phyloP scores from a whole-genome alignment of 2,329 filamentous ascomycete genomes.

The Aspergillus spinulosporus region DNA sequence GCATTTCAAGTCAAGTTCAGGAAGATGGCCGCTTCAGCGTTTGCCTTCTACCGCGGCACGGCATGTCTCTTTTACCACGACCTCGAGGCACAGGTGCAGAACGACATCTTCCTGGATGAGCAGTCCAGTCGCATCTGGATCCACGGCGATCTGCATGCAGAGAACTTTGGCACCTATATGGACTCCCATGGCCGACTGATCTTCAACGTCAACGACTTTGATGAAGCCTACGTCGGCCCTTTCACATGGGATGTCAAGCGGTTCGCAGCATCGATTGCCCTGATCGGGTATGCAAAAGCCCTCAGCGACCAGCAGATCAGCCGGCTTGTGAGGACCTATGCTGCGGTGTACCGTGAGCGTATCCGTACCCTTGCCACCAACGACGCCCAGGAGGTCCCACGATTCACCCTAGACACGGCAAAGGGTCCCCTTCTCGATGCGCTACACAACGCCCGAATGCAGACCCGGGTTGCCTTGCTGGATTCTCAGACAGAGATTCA shows the following conservation, averaged over 20 bases:
- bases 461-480: slow-evolving; percentile 18
- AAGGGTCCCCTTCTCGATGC: slow-evolving; percentile 22
- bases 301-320: slow-evolving; percentile 24
- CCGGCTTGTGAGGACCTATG: slow-evolving; percentile 18
- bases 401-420: slow-evolving; percentile 22
- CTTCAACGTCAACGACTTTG: slow-evolving; percentile 26
- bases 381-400: not conserved
- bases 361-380: slow-evolving; percentile 16
- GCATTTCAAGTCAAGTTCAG: slow-evolving; percentile 21
- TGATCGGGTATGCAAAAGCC: slow-evolving; percentile 22
- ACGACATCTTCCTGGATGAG: slow-evolving; percentile 15
- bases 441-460: slow-evolving; percentile 13
- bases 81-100: slow-evolving; percentile 11
- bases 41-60: slow-evolving; percentile 23
- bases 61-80: slow-evolving; percentile 24
- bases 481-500: slow-evolving; percentile 19
- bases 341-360: slow-evolving; percentile 21
- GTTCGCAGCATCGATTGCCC: slow-evolving; percentile 22
- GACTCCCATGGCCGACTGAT: slow-evolving; percentile 22
- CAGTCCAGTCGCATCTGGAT: slow-evolving; percentile 22
- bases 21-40: slow-evolving; percentile 24
- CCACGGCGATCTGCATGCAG: slow-evolving; percentile 23
- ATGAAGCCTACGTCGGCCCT: slow-evolving; percentile 24
- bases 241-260: slow-evolving; percentile 25
- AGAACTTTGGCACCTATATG: slow-evolving; percentile 26